Evolutionary conservation across 495 filamentous ascomycete genomes (phyloP).

Genomic region (Lentithecium fluviatile): DNA sequence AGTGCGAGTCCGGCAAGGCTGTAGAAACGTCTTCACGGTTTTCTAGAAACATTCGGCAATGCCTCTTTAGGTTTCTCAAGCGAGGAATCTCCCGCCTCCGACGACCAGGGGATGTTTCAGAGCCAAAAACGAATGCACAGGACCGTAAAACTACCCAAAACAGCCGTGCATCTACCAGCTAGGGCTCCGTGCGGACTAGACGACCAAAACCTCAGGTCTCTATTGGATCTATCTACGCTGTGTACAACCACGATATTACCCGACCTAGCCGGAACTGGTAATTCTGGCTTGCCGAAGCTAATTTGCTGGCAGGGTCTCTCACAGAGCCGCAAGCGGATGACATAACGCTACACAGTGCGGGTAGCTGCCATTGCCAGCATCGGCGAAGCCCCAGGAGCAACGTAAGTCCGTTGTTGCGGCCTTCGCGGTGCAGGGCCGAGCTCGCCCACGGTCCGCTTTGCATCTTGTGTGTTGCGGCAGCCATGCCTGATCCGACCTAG

Average conservation of each 20-base stretch:
- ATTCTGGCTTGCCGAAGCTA: constrained; percentile 14
- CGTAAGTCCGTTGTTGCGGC: not conserved
- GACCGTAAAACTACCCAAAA: constrained; percentile 1
- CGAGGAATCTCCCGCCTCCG: not conserved
- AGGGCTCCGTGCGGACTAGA: not conserved
- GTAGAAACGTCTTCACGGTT: constrained; percentile 7
- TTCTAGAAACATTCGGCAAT: constrained; percentile 15
- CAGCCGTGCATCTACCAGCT: not conserved
- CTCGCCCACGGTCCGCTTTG: not conserved
- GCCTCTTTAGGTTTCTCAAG: not conserved
- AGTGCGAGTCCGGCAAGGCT: constrained; percentile 6
- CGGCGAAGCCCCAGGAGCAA: constrained; percentile 16
- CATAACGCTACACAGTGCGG: not conserved
- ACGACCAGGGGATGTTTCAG: not conserved
- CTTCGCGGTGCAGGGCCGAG: constrained; percentile 1
- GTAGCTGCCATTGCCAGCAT: not conserved
- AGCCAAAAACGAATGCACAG: not conserved
- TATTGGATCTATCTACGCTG: not conserved
- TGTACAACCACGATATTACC: constrained; percentile 25
- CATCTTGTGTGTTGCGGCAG: constrained; percentile 2
- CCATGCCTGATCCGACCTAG: not conserved
- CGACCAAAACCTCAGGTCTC: not conserved
- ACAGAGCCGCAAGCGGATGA: not conserved
- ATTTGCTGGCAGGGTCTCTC: constrained; percentile 9
- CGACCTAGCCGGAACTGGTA: constrained; percentile 15